Evolutionary conservation across 2,329 filamentous ascomycete genomes (phyloP).

Genomic region (Talaromyces islandicus): DNA sequence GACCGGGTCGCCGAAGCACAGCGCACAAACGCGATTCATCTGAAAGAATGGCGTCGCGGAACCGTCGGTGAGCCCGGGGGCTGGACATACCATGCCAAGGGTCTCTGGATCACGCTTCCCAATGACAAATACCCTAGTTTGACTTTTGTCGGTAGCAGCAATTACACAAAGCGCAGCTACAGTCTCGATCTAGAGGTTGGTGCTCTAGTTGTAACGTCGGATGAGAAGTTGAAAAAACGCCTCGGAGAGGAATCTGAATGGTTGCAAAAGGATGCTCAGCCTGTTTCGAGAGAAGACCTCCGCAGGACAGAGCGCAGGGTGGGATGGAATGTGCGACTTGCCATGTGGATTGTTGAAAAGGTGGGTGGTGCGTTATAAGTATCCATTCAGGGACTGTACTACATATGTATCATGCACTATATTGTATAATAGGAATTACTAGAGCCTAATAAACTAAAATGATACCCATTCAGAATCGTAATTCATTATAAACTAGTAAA

Average conservation of each 20-base stretch:
- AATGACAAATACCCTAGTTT: slow-evolving; percentile 63
- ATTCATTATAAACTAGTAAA: not conserved
- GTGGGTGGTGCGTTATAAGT: slow-evolving; percentile 77
- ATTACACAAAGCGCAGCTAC: slow-evolving; percentile 94
- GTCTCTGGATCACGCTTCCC: slow-evolving; percentile 71
- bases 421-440: slow-evolving; percentile 2
- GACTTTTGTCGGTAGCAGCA: slow-evolving; percentile 82
- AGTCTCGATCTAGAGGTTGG: slow-evolving; percentile 87
- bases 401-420: not conserved
- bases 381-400: not conserved
- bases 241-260: slow-evolving; percentile 75
- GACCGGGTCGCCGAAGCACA: slow-evolving; percentile 52
- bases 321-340: slow-evolving; percentile 73
- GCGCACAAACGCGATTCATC: slow-evolving; percentile 54
- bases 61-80: slow-evolving; percentile 73
- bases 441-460: not conserved
- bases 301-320: slow-evolving; percentile 76
- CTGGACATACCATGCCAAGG: slow-evolving; percentile 98
- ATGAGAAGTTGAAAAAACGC: slow-evolving; percentile 63
- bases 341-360: slow-evolving; percentile 88
- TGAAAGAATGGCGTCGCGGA: slow-evolving; percentile 85
- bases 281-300: slow-evolving; percentile 71
- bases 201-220: slow-evolving; percentile 73
- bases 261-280: slow-evolving; percentile 67
- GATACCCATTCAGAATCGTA: not conserved